Base-by-base conservation (phyloP, 2,329 filamentous ascomycete species). In the Dactylellina cionopaga region DNA sequence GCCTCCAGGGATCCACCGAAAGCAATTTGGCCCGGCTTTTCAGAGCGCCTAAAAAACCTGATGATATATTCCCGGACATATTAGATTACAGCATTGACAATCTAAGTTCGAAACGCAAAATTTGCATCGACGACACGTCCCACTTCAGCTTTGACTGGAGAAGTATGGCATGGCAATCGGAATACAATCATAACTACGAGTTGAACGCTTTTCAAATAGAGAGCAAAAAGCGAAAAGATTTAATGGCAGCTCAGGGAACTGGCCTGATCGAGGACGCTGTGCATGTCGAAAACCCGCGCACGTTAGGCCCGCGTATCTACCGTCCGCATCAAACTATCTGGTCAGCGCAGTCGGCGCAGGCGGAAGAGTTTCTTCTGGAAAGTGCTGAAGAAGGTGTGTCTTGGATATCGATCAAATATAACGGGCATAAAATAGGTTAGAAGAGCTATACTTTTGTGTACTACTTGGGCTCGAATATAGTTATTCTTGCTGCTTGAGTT, bases 331-430 rank as follows among this genome's bases (percentile, higher is more conserved):
- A 59, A 33, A 19, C n/a, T 2, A 22, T 59, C 15, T 59, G 19
- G n/a, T 7, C 13, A 33, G 13, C 1, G 9, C 22, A 19, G 3
- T 27, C 13, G 17, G 13, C 1, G 9, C 22, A 19, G 3, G 9
- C 13, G 43, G 10, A 51, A 17, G 22, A 15, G 5, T 13, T 5
- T 5, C 25, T 11, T 13, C 22, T 59, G 1, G 24, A 33, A 31
- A 46, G 54, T 22, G 39, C 24, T n/a, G 37, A 59, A 17, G 54
- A 59, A 13, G 22, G 39, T 10, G 54, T 19, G 11, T 59, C 35
- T 44, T 59, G 54, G 54, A 46, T 33, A 7, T 46, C 54, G 10
- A 35, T 37, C 17, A 22, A 46, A 5, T 46, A 17, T 33, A 9
- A 56, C 33, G 54, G 54, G 11, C 39, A 46, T 33, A 47, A 19